These are phyloP conservation scores for Chrysoporthe puriensis DNA, from an alignment of 2,329 filamentous ascomycete genomes.

Conservation along the genomic window DNA sequence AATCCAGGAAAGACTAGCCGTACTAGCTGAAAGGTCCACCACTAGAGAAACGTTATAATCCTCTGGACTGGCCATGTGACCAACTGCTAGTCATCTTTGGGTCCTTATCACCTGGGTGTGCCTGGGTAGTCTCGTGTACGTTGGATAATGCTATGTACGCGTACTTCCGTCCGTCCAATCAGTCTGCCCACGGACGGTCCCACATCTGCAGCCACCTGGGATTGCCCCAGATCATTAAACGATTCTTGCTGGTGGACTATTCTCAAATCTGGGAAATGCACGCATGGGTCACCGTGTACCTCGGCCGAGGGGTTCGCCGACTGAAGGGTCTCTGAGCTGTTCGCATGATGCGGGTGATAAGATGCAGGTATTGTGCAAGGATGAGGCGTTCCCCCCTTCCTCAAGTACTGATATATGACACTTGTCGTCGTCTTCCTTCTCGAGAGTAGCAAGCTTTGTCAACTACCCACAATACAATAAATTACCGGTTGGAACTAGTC, in stretches of 20 bases:
- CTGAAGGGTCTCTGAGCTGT: neutral
- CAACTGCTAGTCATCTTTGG: neutral
- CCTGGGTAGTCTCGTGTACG: neutral
- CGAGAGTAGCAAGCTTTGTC: neutral
- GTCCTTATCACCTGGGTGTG: too few relatives aligned
- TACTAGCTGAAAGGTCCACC: slow-evolving; percentile 1
- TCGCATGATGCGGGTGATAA: neutral
- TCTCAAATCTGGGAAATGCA: neutral
- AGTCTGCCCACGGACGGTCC: neutral
- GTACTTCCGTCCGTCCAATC: neutral
- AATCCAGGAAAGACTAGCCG: neutral
- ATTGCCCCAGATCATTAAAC: neutral
- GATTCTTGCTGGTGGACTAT: neutral
- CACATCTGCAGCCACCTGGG: neutral
- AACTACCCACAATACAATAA: neutral
- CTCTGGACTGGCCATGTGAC: neutral
- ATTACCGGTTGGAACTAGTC: neutral
- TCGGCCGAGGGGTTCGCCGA: slow-evolving; percentile 1
- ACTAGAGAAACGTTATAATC: neutral
- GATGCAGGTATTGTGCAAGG: neutral
- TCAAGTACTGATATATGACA: neutral
- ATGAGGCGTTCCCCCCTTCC: neutral
- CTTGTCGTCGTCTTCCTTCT: neutral
- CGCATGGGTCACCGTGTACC: neutral
- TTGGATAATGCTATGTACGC: neutral